These are phyloP conservation scores for Phoma sp. DNA, from an alignment of 2,329 filamentous ascomycete species.

Conservation along the genomic window DNA sequence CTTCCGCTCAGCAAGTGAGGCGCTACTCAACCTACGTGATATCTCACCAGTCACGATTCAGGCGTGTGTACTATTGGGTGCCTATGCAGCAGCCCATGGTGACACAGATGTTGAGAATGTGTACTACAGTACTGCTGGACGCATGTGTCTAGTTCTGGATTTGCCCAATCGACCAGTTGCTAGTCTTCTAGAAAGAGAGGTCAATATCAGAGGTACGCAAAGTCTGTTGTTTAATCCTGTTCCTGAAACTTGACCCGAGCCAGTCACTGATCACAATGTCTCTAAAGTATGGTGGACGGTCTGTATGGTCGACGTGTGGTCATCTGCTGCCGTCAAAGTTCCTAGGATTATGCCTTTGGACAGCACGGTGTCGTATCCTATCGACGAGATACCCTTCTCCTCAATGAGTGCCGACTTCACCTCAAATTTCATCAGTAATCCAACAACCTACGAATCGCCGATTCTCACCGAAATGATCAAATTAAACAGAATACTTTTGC, in stretches of 20 bases:
- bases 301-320: conserved; percentile 39
- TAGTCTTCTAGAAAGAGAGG: conserved; percentile 30
- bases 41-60: conserved; percentile 27
- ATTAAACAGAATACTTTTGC: conserved; percentile 29
- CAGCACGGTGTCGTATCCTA: conserved; percentile 26
- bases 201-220: conserved; percentile 30
- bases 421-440: conserved; percentile 18
- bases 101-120: conserved; percentile 35
- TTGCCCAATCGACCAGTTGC: conserved; percentile 28
- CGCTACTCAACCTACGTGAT: conserved; percentile 28
- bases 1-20: conserved; percentile 27
- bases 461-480: conserved; percentile 37
- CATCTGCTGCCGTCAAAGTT: conserved; percentile 30
- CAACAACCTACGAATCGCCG: conserved; percentile 22
- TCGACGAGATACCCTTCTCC: conserved; percentile 32
- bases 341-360: conserved; percentile 34
- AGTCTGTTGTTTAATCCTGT: not conserved
- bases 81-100: conserved; percentile 33
- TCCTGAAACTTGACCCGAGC: not conserved
- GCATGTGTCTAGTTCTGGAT: conserved; percentile 32
- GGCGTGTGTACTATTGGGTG: conserved; percentile 28
- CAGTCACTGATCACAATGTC: not conserved
- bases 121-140: conserved; percentile 32
- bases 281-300: conserved; percentile 29
- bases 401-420: conserved; percentile 25